Base-by-base conservation (phyloP, 116 monocot species). In the Trichopus zeylanicus region DNA sequence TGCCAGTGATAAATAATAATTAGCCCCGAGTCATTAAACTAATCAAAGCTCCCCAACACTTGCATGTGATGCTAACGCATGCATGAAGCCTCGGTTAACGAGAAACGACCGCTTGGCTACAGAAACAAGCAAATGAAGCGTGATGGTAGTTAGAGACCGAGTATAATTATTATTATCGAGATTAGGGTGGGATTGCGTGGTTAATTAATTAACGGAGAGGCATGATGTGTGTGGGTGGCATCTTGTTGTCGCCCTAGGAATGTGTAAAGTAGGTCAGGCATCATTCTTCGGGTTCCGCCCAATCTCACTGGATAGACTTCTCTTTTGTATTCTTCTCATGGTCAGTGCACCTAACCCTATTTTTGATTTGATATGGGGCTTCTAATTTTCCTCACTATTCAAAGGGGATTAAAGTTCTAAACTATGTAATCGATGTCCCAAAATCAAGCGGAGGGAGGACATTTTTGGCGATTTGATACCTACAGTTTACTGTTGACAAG, bases 31-130 rank as follows among this genome's bases (percentile, higher is more conserved):
- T 70, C 11, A 35, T 70, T 61, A 38, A 38, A 70, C 22, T 61
- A 70, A 70, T 62, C 54, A 62, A 53, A 42, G 15, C 6, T 48
- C 47, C 53, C 33, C 65, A 49, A 47, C 59, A 13, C 42, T 65
- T 30, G 65, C 73, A 73, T 73, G 73, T 73, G 73, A 66, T n/a
- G 66, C 60, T 46, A 53, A 32, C 33, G 73, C 73, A 66, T 60
- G 66, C 73, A 66, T 73, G 59, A 32, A 49, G 12, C 58, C 66
- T 66, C 59, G 73, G 65, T 73, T 66, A 66, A 66, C 60, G 73
- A 73, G 73, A 73, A 60, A 73, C 58, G 73, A 60, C 52, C 59
- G 7, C 29, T 46, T 26, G n/a, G n/a, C n/a, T 16, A 18, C n/a
- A 42, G 18, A 42, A 42, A 13, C 4, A 42, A 42, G 13, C n/a